phyloP scores from a whole-genome alignment of 2,329 filamentous ascomycete species.

The Tolypocladium amazonense region DNA sequence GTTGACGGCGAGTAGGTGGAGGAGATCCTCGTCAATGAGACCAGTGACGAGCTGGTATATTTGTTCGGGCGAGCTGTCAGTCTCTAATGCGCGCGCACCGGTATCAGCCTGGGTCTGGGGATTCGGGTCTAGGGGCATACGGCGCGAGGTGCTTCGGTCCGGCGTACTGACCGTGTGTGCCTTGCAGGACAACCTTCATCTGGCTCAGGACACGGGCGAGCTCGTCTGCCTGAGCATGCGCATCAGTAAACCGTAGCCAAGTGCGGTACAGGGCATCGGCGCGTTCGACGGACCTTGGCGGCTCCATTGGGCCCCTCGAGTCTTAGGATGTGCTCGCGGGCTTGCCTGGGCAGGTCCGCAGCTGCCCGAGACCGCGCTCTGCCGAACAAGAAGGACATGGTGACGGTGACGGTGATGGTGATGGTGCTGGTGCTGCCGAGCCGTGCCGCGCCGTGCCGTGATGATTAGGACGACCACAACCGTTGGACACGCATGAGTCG shows the following conservation, averaged over 20 bases:
- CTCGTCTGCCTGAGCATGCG: slow-evolving; percentile 60
- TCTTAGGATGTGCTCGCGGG: slow-evolving; percentile 41
- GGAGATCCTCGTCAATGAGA: slow-evolving; percentile 80
- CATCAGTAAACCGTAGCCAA: slow-evolving; percentile 7
- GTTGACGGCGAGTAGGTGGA: slow-evolving; percentile 71
- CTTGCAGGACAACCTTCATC: slow-evolving; percentile 90
- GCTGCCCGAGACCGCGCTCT: slow-evolving; percentile 40
- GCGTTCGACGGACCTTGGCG: slow-evolving; percentile 29
- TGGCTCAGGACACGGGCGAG: slow-evolving; percentile 74
- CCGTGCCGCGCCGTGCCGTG: background rate
- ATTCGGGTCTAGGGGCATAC: background rate
- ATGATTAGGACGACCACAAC: background rate
- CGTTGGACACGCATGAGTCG: background rate
- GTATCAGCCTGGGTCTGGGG: background rate
- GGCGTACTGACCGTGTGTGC: slow-evolving; percentile 63
- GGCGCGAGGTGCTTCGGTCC: background rate
- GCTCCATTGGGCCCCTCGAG: slow-evolving; percentile 37
- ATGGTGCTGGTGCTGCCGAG: background rate
- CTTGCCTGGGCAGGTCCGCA: slow-evolving; percentile 44
- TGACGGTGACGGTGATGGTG: slow-evolving; percentile 16
- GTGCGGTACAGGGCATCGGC: background rate
- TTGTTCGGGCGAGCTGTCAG: slow-evolving; percentile 77
- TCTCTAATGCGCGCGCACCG: slow-evolving; percentile 43
- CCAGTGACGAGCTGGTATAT: slow-evolving; percentile 77
- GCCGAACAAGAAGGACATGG: slow-evolving; percentile 47